phyloP scores from a whole-genome alignment of 345 rosid genomes.

The Pugionium cornutum region DNA sequence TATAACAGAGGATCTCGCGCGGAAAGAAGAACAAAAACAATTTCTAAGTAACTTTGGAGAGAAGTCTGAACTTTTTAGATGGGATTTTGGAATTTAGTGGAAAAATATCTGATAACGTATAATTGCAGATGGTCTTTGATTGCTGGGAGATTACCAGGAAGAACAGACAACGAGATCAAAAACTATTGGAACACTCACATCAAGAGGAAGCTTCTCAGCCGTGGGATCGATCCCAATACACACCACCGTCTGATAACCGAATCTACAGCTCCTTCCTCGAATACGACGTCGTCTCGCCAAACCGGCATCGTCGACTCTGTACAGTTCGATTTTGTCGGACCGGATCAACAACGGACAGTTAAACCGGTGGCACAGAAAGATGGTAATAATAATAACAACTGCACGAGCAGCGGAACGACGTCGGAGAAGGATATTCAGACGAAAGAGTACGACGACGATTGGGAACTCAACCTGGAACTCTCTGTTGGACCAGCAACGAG shows the following conservation, averaged over 20 bases:
- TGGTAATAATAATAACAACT: constrained; percentile 13
- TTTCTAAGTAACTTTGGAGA: no score
- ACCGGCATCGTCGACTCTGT: constrained; percentile 13
- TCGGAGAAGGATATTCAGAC: constrained; percentile 29
- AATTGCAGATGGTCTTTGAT: constrained; percentile 75
- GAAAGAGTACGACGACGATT: constrained; percentile 1
- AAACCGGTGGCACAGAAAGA: constrained; percentile 33
- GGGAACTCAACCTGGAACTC: constrained; percentile 34
- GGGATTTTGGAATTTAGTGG: background rate
- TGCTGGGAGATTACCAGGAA: constrained; percentile 76
- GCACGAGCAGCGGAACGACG: constrained; percentile 38
- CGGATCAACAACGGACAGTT: constrained; percentile 17
- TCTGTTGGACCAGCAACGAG: constrained; percentile 37
- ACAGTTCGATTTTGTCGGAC: constrained; percentile 24
- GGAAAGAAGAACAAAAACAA: background rate
- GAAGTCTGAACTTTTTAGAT: background rate
- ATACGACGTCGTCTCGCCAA: constrained; percentile 16
- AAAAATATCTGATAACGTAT: background rate
- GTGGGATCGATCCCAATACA: constrained; percentile 73
- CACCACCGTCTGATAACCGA: constrained; percentile 64
- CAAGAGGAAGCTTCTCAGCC: constrained; percentile 71
- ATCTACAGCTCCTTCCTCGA: constrained; percentile 26
- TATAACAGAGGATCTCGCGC: constrained; percentile 4
- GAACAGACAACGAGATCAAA: constrained; percentile 91
- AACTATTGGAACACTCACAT: constrained; percentile 91